Base-by-base conservation (phyloP, 2,329 filamentous ascomycete genomes). In the Pseudocercospora vitis region DNA sequence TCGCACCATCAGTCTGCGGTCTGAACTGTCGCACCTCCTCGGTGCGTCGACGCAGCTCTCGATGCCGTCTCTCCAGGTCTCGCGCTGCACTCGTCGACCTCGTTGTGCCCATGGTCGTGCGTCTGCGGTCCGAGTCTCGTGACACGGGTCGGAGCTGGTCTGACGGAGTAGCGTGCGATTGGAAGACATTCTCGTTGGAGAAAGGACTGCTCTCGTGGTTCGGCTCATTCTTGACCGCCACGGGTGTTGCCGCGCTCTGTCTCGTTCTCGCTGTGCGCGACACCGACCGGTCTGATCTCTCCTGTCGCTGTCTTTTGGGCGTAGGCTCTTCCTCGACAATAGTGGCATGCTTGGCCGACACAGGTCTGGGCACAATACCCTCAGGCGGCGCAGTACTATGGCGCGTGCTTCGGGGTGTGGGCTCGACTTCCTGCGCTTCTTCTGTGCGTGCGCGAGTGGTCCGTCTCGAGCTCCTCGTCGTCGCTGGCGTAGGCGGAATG, bases 111-210 rank as follows among this genome's bases (percentile, higher is more conserved):
- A 75, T 65, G 7, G 81, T 85, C 55, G 76, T 79, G 42, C 82
- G 73, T 62, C 80, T 71, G 71, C 81, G 65, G 64, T 72, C 53
- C 87, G 70, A 86, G 88, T 33, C 90, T 87, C 37, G 57, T 39
- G 35, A 62, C 44, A n/a, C 63, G 58, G 42, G 66, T 7, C 42
- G 42, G 3, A 45, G 26, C 42, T 45, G 42, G 6, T 45, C 42
- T 28, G 42, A 45, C 59, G 24, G 65, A 63, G 49, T 57, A 12
- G 64, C 65, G 21, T 63, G 63, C 19, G 52, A 60, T 70, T 97
- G 92, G 68, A 97, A 97, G 0, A 92, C 91, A 65, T 97, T 97
- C 50, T 96, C 90, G 62, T 86, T 81, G 1, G 87, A 90, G 71
- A 97, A 97, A 26, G 88, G 86, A 64, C 80, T 87, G 28, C 81